These are phyloP conservation scores for Trichoderma harzianum DNA, from an alignment of 2,329 filamentous ascomycete genomes.

Conservation along the genomic window DNA sequence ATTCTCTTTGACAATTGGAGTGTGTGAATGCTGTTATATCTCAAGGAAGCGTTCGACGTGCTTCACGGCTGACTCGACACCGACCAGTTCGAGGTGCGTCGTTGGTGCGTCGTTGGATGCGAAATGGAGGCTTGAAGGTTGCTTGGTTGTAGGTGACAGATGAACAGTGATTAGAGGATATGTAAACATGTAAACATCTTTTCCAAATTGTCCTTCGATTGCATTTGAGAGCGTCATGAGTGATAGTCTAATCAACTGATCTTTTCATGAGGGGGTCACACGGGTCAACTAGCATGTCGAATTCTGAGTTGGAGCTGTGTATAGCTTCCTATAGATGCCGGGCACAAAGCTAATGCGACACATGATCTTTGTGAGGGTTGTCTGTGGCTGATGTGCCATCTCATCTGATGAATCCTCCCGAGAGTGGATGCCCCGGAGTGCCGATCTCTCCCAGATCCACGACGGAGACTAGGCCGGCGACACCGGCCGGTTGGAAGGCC, in stretches of 20 bases:
- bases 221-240: not conserved
- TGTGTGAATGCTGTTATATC: not conserved
- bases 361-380: not conserved
- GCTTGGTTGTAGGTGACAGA: not conserved
- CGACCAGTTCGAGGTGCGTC: not conserved
- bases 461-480: not conserved
- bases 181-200: not conserved
- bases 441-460: not conserved
- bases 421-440: not conserved
- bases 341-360: not conserved
- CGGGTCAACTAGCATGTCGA: not conserved
- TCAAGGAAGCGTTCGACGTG: not conserved
- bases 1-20: not conserved
- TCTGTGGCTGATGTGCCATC: constrained; percentile 2
- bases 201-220: not conserved
- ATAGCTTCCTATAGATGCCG: not conserved
- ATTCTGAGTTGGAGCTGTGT: not conserved
- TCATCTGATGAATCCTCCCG: not conserved
- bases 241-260: not conserved
- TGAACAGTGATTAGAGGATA: too few relatives aligned
- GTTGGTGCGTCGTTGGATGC: not conserved
- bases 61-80: not conserved
- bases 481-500: not conserved
- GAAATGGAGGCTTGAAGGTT: not conserved
- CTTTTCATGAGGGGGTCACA: not conserved